Base-by-base conservation (phyloP, 1,284 basidiomycete species). In the Fomitopsis palustris region DNA sequence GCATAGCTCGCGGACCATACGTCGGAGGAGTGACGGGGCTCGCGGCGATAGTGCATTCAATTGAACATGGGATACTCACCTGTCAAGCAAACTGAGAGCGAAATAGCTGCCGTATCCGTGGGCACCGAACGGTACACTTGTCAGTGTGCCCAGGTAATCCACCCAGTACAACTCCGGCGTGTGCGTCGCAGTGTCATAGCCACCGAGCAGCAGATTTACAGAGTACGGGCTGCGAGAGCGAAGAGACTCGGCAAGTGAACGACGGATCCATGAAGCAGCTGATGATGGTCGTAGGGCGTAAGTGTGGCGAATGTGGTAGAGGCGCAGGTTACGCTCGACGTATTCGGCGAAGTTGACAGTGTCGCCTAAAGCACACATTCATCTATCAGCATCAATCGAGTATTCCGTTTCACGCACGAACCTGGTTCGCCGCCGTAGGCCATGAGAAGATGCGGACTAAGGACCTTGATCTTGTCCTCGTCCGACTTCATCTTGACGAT, bases 401-500 rank as follows among this genome's bases (percentile, higher is more conserved):
- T n/a, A n/a, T n/a, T n/a, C n/a, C n/a, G n/a, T n/a, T n/a, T n/a
- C n/a, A n/a, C n/a, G n/a, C 35, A 75, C 84, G 56, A 56, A 91
- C 93, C 92, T 74, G 94, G 92, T 75, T 98, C 95, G 64, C 96
- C 96, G 66, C 92, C 92, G 76, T 90, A 96, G 0, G 95, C 88
- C 94, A 99, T 97, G 70, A 97, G 86, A 19, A 99, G 81, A 74
- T 98, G 93, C 41, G 95, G 88, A 64, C 92, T 90, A 38, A 99
- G 82, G 35, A 85, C 82, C 77, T 95, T 96, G 79, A 96, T 95
- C 81, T 99, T 98, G 83, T 99, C 96, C 78, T 95, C 92, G 77
- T 98, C 94, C 33, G 84, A 76, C 81, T 99, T 98, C 94, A 98
- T 97, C 78, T 96, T 96, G 70, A 98, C 88, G 74, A 99, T 95